Evolutionary conservation across 306 rosid genomes (phyloP).

Genomic region (Fragaria ananassa): DNA sequence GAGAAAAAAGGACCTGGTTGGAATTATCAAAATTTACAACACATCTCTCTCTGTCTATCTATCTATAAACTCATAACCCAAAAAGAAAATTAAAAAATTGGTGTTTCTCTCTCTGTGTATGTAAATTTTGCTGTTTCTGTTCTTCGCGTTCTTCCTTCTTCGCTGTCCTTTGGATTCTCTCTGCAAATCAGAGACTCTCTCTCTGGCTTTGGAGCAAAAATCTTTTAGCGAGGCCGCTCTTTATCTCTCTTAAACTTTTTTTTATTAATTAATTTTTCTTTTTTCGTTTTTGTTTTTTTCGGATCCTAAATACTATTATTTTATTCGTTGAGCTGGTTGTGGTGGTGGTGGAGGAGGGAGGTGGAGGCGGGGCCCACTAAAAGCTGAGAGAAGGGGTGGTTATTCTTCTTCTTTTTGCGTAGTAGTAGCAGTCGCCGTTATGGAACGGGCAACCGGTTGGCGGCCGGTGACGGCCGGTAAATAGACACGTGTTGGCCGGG

Average conservation of each 20-base stretch:
- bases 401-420: not conserved
- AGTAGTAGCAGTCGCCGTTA: slow-evolving; percentile 36
- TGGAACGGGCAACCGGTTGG: slow-evolving; percentile 31
- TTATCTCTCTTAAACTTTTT: slow-evolving; percentile 12
- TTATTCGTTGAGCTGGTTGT: not conserved
- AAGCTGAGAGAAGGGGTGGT: not conserved
- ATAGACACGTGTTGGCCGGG: slow-evolving; percentile 45
- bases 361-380: slow-evolving; percentile 40
- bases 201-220: slow-evolving; percentile 47
- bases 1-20: slow-evolving; percentile 38
- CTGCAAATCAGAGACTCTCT: slow-evolving; percentile 56
- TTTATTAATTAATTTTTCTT: slow-evolving; percentile 5
- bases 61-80: not conserved
- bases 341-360: slow-evolving; percentile 2
- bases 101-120: not conserved
- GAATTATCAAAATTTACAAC: slow-evolving; percentile 36
- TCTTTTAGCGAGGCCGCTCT: slow-evolving; percentile 30
- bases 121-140: slow-evolving; percentile 24
- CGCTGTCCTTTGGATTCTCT: slow-evolving; percentile 49
- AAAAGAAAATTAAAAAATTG: not conserved
- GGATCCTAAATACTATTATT: not conserved
- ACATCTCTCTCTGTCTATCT: slow-evolving; percentile 31
- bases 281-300: not conserved
- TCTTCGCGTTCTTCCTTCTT: slow-evolving; percentile 22
- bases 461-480: slow-evolving; percentile 22